Conservation (phyloP, 257 asterid species). For the Fraxinus quadrangulata region DNA sequence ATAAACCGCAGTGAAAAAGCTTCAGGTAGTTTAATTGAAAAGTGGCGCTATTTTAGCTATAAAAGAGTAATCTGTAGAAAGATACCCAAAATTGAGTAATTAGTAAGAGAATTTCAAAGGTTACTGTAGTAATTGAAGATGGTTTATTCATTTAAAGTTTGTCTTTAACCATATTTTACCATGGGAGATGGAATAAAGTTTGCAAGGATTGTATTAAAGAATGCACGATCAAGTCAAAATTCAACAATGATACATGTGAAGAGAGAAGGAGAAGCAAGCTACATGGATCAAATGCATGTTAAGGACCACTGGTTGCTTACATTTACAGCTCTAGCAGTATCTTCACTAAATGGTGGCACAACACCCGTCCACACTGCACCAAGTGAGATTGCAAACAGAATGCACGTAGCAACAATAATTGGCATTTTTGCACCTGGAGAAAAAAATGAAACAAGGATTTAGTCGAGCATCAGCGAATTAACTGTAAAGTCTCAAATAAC, state of each 20-base stretch:
- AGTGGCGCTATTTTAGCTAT: background rate
- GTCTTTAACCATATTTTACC: background rate
- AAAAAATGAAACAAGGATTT: conserved; percentile 13
- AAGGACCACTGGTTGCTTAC: conserved; percentile 43
- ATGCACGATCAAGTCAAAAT: background rate
- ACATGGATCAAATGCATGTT: background rate
- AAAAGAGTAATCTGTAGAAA: background rate
- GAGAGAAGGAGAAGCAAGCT: background rate
- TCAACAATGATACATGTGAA: background rate
- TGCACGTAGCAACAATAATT: conserved; percentile 42
- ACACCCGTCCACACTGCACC: conserved; percentile 54
- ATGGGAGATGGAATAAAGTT: background rate
- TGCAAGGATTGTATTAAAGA: background rate
- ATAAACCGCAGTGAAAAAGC: background rate
- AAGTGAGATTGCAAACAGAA: conserved; percentile 55
- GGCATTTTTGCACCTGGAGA: conserved; percentile 67
- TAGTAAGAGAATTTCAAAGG: background rate
- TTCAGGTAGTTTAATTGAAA: background rate
- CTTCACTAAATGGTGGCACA: conserved; percentile 79
- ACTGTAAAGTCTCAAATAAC: conserved; percentile 11
- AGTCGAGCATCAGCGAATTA: background rate
- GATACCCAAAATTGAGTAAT: background rate
- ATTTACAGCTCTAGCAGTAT: conserved; percentile 82
- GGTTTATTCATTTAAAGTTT: background rate
- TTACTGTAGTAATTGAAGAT: background rate